Base-by-base conservation (phyloP, 306 rosid species). In the Lathyrus oleraceus region DNA sequence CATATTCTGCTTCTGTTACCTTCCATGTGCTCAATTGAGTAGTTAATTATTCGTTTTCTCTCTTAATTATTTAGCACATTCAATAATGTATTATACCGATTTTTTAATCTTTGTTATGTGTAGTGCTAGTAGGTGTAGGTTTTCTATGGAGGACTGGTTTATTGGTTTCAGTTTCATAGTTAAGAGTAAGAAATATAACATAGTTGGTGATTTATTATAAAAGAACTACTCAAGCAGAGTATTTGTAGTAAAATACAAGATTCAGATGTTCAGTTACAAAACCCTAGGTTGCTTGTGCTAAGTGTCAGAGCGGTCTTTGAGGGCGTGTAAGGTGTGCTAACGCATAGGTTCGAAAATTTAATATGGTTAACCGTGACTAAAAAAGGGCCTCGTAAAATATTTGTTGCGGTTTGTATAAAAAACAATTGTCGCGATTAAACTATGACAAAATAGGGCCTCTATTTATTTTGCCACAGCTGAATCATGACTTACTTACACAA, bases 71-170 rank as follows among this genome's bases (percentile, higher is more conserved):
- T 52, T 13, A 28, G 23, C 27, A n/a, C 56, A n/a, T 63, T 49
- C 45, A 48, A 15, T 64, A 6, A 7, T 69, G 42, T 40, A 27
- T 49, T 57, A 8, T 42, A 43, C 36, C 38, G 35, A 38, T 28
- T 44, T 66, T 48, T 64, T 36, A 39, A 42, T 39, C 5, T n/a
- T n/a, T 74, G 66, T 56, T 20, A 17, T 17, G 13, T 63, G 35
- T 16, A 35, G 39, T 35, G 7, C 10, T 5, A 35, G 14, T 44
- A 12, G 65, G 47, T 54, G 7, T 57, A 19, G 72, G 59, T 54
- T 74, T 65, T 49, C 54, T 7, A 45, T 32, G 35, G 61, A 67
- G 25, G 19, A 67, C 6, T 10, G 30, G 17, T 28, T 48, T 10
- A 9, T 45, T 47, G 70, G 59, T 28, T 66, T 66, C n/a, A 65